These are phyloP conservation scores for Neofusicoccum sp. DNA, from an alignment of 2,329 filamentous ascomycete genomes.

Conservation along the genomic window DNA sequence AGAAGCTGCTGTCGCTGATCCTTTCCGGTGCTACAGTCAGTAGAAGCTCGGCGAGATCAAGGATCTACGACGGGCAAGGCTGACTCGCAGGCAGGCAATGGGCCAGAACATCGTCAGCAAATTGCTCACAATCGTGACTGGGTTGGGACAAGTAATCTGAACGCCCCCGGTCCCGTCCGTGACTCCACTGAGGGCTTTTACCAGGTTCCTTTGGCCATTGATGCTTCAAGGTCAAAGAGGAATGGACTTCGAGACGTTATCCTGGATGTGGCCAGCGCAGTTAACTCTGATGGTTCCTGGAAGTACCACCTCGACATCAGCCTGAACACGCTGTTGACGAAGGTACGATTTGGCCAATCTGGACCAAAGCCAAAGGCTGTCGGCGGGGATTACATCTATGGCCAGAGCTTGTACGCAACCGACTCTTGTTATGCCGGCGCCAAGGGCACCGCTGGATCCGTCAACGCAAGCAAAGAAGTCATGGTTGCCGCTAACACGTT, in stretches of 20 bases:
- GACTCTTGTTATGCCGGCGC: conserved; percentile 29
- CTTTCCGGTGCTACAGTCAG: conserved; percentile 51
- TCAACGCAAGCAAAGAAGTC: conserved; percentile 44
- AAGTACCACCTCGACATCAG: conserved; percentile 58
- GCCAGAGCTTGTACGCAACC: conserved; percentile 39
- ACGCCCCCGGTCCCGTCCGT: conserved; percentile 27
- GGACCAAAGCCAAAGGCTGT: conserved; percentile 37
- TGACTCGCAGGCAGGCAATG: conserved; percentile 28
- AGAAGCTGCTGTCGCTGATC: conserved; percentile 54
- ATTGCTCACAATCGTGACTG: conserved; percentile 34
- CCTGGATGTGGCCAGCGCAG: conserved; percentile 48
- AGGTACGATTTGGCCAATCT: conserved; percentile 64
- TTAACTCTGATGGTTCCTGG: not conserved
- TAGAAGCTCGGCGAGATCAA: too few species aligned
- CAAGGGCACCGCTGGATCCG: conserved; percentile 40
- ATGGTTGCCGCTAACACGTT: conserved; percentile 55
- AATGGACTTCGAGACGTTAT: conserved; percentile 58
- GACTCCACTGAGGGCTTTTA: conserved; percentile 52
- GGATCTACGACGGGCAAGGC: not conserved
- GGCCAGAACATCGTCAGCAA: conserved; percentile 34
- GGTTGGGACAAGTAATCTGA: conserved; percentile 53
- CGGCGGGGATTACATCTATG: conserved; percentile 45
- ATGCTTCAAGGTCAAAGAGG: conserved; percentile 41
- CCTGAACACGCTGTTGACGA: conserved; percentile 63
- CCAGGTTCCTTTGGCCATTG: conserved; percentile 54